Evolutionary conservation across 140 eudicot species (phyloP).

Genomic region (Flaveria floridana): DNA sequence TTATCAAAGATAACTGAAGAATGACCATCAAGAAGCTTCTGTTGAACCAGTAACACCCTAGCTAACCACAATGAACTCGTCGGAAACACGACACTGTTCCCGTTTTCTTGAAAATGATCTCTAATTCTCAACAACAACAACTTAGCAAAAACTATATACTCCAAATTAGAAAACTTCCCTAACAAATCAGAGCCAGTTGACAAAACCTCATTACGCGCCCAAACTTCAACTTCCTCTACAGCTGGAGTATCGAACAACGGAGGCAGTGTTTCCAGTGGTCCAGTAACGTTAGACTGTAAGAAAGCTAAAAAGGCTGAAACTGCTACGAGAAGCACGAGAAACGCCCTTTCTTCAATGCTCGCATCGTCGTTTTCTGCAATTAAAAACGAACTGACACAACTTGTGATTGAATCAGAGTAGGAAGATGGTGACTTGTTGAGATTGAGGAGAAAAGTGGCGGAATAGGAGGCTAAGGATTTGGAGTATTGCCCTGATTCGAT

Average conservation of each 20-base stretch:
- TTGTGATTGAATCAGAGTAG: slow-evolving; percentile 43
- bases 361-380: slow-evolving; percentile 24
- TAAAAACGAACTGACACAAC: slow-evolving; percentile 47
- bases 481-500: slow-evolving; percentile 63
- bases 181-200: slow-evolving; percentile 72
- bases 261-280: slow-evolving; percentile 61
- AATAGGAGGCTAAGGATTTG: slow-evolving; percentile 46
- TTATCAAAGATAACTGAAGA: slow-evolving; percentile 63
- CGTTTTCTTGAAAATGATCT: slow-evolving; percentile 47
- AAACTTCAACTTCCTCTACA: slow-evolving; percentile 53
- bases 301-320: slow-evolving; percentile 75
- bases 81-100: slow-evolving; percentile 31
- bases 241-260: slow-evolving; percentile 33
- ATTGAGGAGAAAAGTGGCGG: slow-evolving; percentile 31
- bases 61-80: slow-evolving; percentile 77
- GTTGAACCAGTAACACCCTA: slow-evolving; percentile 64
- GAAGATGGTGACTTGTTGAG: not conserved
- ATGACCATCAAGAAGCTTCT: slow-evolving; percentile 67
- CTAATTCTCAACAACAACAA: slow-evolving; percentile 47
- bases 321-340: slow-evolving; percentile 51
- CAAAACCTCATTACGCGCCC: slow-evolving; percentile 82
- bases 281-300: slow-evolving; percentile 67
- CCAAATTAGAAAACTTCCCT: slow-evolving; percentile 69
- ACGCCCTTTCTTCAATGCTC: slow-evolving; percentile 23
- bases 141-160: slow-evolving; percentile 75